Base-by-base conservation (phyloP, 2,329 filamentous ascomycete species). In the Chrysoporthe puriensis region DNA sequence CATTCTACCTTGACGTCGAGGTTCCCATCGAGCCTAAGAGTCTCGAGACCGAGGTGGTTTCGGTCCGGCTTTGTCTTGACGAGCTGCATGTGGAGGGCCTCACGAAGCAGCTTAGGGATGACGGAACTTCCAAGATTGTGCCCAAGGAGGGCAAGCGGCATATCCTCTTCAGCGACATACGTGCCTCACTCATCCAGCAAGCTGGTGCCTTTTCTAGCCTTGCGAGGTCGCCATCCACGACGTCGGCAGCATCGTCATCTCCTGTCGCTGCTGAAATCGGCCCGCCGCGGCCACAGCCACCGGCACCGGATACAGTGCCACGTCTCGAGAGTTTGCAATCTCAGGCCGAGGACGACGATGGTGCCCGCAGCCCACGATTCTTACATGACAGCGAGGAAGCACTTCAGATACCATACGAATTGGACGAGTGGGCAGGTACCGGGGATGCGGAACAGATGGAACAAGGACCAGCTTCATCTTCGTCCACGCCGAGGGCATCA, bases 31-130 rank as follows among this genome's bases (percentile, higher is more conserved):
- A 90, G 68, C 74, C 80, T 66, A 77, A 75, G 72, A 76, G 79
- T n/a, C 74, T 81, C 3, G 76, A 79, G 2, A 79, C 83, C 5
- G 86, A 90, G 71, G 75, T 84, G 1, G 83, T 90, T 3, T 89
- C 89, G 1, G 82, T 93, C 63, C 87, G 90, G 74, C 81, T 94
- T 43, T 84, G 86, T 32, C 79, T 94, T 16, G 86, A 90, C 26
- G 82, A 84, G 64, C 84, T 93, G 48, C 84, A 88, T 66, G 85
- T 93, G 5, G 89, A 93, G 71, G 90, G 89, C 3, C 84, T 92
- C 52, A 90, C 87, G 0, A 77, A 81, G 2, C 73, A 76, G 26
- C 73, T 73, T 21, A 67, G 73, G 21, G 71, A 73, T n/a, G 72
- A 73, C 2, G 76, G 78, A 13, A 76, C 73, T 5, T 77, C 82